These are phyloP conservation scores for Aspergillus funiculosus DNA, from an alignment of 495 filamentous ascomycete genomes.

Conservation along the genomic window DNA sequence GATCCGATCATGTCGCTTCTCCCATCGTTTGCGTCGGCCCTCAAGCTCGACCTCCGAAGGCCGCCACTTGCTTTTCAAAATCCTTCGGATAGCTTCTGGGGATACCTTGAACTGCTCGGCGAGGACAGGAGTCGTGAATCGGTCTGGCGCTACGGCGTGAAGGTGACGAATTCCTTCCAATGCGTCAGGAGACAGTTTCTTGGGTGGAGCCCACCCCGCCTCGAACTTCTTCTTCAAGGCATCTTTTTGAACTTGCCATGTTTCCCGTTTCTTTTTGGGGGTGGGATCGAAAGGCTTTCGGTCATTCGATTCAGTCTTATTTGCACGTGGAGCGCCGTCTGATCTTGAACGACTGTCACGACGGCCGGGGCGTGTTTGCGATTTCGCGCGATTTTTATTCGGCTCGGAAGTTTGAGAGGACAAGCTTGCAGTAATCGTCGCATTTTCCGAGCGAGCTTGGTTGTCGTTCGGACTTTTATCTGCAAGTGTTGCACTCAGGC, in stretches of 20 bases:
- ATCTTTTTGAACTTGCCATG: conserved; percentile 68
- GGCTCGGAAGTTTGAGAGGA: no score
- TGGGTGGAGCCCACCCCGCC: conserved; percentile 69
- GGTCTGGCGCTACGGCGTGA: conserved; percentile 64
- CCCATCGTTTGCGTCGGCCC: conserved; percentile 65
- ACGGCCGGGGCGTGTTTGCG: no score
- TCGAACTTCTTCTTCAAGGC: conserved; percentile 68
- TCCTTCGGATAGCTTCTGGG: conserved; percentile 77
- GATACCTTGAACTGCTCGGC: conserved; percentile 77
- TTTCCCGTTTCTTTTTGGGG: conserved; percentile 38
- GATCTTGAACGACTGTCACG: no score
- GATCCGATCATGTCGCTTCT: conserved; percentile 67
- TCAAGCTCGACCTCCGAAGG: conserved; percentile 57
- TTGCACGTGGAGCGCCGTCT: neutral
- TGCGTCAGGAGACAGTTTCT: conserved; percentile 85
- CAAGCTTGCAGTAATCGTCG: no score
- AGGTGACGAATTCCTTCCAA: conserved; percentile 79
- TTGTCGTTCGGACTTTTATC: no score
- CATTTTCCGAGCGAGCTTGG: no score
- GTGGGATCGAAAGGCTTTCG: neutral
- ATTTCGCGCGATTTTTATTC: no score
- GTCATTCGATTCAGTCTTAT: conserved; percentile 12
- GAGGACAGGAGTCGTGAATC: conserved; percentile 68
- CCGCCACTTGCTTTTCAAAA: conserved; percentile 79
- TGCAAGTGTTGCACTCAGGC: no score